Conservation (phyloP, 306 rosid species). For the Cicer yamashitae region DNA sequence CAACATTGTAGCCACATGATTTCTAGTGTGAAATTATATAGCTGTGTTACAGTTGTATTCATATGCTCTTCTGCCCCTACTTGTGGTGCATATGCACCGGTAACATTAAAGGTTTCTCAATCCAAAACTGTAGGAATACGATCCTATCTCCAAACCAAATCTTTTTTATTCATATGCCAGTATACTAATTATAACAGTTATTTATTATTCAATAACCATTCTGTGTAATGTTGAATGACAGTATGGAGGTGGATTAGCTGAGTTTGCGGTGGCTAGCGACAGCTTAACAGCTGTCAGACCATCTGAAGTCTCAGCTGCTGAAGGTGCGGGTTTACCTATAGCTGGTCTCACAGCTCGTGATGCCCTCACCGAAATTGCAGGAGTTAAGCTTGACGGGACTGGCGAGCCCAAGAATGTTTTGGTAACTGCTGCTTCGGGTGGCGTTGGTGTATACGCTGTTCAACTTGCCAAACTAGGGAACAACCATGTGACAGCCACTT, state of each 20-base stretch:
- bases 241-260: constrained; percentile 80
- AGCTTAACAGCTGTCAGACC: constrained; percentile 61
- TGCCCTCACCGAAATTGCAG: constrained; percentile 65
- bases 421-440: constrained; percentile 67
- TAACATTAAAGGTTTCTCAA: neutral
- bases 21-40: neutral
- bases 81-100: neutral
- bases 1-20: neutral
- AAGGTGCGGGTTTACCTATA: constrained; percentile 61
- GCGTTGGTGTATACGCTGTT: constrained; percentile 68
- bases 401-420: constrained; percentile 59
- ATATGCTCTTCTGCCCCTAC: neutral
- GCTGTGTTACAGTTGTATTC: neutral
- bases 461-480: constrained; percentile 76
- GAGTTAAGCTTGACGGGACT: constrained; percentile 68
- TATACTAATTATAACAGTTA: neutral
- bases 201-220: neutral
- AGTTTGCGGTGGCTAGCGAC: constrained; percentile 56
- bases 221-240: constrained; percentile 46
- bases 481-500: constrained; percentile 69
- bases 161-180: neutral
- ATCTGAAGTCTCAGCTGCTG: constrained; percentile 65
- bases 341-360: constrained; percentile 74
- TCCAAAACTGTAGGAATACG: neutral
- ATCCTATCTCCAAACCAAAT: neutral